These are phyloP conservation scores for Globisporangium rhizosaccharum DNA, from an alignment of 352 stramenopile species.

Conservation along the genomic window DNA sequence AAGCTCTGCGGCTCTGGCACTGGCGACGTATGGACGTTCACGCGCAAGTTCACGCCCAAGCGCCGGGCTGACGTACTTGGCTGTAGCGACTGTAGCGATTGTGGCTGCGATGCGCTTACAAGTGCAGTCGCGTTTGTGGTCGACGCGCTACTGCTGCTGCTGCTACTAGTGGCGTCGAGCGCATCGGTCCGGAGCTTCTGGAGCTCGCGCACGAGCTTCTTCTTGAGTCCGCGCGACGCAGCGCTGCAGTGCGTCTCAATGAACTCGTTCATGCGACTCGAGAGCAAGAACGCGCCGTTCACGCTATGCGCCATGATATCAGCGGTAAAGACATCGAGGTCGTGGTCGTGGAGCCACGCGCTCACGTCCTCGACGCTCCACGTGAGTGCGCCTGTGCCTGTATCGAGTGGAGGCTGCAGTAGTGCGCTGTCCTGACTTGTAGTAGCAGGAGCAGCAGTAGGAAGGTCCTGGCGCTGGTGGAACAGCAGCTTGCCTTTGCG, in stretches of 20 bases:
- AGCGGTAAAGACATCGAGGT: conserved; percentile 52
- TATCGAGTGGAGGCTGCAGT: not conserved
- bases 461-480: conserved; percentile 37
- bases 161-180: not conserved
- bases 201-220: conserved; percentile 73
- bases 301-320: conserved; percentile 36
- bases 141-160: not conserved
- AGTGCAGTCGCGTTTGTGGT: conserved; percentile 1
- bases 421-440: too few species aligned
- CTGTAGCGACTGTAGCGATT: conserved; percentile 1
- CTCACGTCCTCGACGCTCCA: conserved; percentile 45
- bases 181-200: conserved; percentile 53
- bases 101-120: too few species aligned
- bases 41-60: conserved; percentile 47
- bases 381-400: not conserved
- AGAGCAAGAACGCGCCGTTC: conserved; percentile 45
- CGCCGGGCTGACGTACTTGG: conserved; percentile 25
- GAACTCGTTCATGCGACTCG: conserved; percentile 38
- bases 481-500: conserved; percentile 81
- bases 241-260: conserved; percentile 34
- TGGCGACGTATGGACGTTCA: conserved; percentile 39
- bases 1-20: conserved; percentile 15
- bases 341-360: conserved; percentile 52
- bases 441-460: not conserved
- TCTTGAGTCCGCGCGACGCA: conserved; percentile 67